Evolutionary conservation across 1,284 basidiomycete genomes (phyloP), one percentile per base, ranked within the genome.

Genomic region (Ceratobasidium papillatum): DNA sequence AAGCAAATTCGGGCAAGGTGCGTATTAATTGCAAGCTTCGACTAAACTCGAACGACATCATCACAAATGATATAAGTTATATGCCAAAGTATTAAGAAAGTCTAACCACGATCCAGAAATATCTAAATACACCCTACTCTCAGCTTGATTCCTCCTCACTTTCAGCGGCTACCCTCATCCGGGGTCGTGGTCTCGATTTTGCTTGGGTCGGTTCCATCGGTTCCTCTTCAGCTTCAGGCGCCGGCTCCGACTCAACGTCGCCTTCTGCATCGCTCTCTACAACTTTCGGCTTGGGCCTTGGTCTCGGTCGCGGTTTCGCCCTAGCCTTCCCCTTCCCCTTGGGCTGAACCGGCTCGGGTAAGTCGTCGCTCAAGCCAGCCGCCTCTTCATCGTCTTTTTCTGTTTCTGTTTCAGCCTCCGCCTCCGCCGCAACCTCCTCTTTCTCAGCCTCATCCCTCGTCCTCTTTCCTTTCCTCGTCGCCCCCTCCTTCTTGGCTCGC

Each of bases 401-500:
- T 9, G 64, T 34, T 3, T 58, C 45, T 9, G 64, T 54, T 17
- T 64, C 43, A 25, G 38, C 61, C 27, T 41, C 54, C 22, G 12
- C 49, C 52, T 30, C 54, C 45, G 9, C 49, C 19, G 4, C 41
- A 45, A 30, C 47, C 32, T 74, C 73, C 38, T 56, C 63, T 2
- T 66, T 30, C 38, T 41, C 68, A 12, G 30, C 51, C 8, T 47
- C 54, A 19, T 38, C 72, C 52, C 51, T 66, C 11, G 43, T 30
- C 62, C 68, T 45, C 56, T 71, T 71, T 11, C 66, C 66, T 36
- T 22, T 71, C 25, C 68, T 61, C 43, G 47, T 72, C 27, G 19
- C 41, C 30, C 64, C 41, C 64, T 68, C 74, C 54, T 76, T 78
- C 41, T 78, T 76, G 75, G 80, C 82, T 52, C 80, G 77, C n/a